phyloP scores from a whole-genome alignment of 2,329 filamentous ascomycete species.

The Epichloe gansuensis region DNA sequence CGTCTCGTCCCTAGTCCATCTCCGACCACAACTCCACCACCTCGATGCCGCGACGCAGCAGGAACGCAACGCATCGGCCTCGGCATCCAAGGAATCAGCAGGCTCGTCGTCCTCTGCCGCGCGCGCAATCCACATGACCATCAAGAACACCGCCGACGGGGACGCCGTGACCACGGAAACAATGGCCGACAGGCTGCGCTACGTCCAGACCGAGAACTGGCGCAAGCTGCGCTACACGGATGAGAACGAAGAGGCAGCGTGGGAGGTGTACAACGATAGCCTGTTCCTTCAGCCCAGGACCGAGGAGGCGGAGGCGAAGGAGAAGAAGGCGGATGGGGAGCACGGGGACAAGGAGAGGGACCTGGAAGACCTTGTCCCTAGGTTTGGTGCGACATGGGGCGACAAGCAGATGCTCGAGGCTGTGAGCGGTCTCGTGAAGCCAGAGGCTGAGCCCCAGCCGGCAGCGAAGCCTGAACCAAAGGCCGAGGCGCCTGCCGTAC shows the following conservation, averaged over 20 bases:
- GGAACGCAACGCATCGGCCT: constrained; percentile 34
- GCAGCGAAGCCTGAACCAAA: constrained; percentile 16
- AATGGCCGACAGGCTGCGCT: constrained; percentile 62
- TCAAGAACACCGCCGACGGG: constrained; percentile 63
- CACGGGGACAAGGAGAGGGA: constrained; percentile 9
- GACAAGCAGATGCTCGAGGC: constrained; percentile 33
- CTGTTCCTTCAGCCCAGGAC: constrained; percentile 34
- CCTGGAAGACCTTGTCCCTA: constrained; percentile 26
- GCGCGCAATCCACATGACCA: constrained; percentile 73
- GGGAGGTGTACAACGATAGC: constrained; percentile 61
- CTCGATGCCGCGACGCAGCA: constrained; percentile 74
- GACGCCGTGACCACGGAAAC: constrained; percentile 55
- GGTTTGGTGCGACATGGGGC: constrained; percentile 29
- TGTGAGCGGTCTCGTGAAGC: constrained; percentile 31
- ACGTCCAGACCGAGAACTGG: constrained; percentile 77
- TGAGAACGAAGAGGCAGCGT: constrained; percentile 65
- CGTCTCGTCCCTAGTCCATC: constrained; percentile 70
- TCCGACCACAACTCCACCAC: constrained; percentile 87
- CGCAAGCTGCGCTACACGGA: constrained; percentile 67
- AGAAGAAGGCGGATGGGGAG: constrained; percentile 5
- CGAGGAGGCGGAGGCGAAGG: background rate
- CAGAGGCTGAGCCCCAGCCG: constrained; percentile 14
- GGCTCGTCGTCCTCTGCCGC: constrained; percentile 37
- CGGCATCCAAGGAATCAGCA: constrained; percentile 23
- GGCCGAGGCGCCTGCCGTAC: constrained; percentile 11